These are phyloP conservation scores for Penicillium turbatum DNA, from an alignment of 495 filamentous ascomycete species.

Conservation along the genomic window DNA sequence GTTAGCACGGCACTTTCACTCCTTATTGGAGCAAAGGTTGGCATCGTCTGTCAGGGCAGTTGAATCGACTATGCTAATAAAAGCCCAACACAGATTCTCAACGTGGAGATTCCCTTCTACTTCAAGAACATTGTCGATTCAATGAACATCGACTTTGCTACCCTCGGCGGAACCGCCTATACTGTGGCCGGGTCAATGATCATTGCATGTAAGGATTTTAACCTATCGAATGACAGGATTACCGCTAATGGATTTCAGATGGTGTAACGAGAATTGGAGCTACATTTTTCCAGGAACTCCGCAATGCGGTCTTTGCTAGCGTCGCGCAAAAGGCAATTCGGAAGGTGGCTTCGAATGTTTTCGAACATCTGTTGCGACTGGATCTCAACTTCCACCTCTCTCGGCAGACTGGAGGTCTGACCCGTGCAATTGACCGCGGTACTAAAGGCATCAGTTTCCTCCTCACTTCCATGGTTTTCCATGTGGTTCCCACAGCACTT, in stretches of 20 bases:
- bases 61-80: constrained; percentile 14
- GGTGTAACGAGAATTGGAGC: constrained; percentile 83
- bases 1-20: constrained; percentile 77
- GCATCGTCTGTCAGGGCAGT: not conserved
- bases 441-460: constrained; percentile 98
- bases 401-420: constrained; percentile 91
- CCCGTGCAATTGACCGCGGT: constrained; percentile 90
- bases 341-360: constrained; percentile 84
- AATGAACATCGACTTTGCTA: constrained; percentile 91
- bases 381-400: constrained; percentile 92
- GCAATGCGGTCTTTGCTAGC: constrained; percentile 94
- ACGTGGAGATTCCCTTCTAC: constrained; percentile 97
- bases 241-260: constrained; percentile 46
- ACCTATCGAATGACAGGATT: not conserved
- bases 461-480: constrained; percentile 96
- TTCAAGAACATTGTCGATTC: constrained; percentile 96
- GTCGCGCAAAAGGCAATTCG: constrained; percentile 97
- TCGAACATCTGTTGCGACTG: constrained; percentile 80
- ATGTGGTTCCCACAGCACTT: constrained; percentile 87
- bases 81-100: constrained; percentile 58
- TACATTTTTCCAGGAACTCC: constrained; percentile 80
- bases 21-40: constrained; percentile 80
- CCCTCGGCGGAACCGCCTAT: constrained; percentile 76
- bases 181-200: constrained; percentile 91
- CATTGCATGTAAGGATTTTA: constrained; percentile 59